Conservation (phyloP, 2,329 filamentous ascomycete species). For the Ophiosphaerella narmari region DNA sequence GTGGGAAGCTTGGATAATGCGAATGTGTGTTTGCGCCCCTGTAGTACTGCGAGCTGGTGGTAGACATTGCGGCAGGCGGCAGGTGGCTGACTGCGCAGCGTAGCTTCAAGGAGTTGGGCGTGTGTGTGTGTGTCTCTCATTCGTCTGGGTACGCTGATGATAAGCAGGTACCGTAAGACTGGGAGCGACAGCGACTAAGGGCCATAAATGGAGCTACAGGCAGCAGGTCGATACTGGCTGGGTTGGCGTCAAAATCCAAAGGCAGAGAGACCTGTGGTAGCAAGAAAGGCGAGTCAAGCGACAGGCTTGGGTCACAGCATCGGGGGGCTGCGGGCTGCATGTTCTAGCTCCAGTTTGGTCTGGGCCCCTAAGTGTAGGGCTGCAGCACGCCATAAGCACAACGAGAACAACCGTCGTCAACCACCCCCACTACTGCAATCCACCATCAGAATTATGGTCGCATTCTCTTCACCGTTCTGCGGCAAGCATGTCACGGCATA, state of each 20-base stretch:
- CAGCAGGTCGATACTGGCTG: constrained; percentile 23
- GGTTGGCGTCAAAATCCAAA: constrained; percentile 4
- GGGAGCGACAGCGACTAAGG: constrained; percentile 22
- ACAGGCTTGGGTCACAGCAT: constrained; percentile 20
- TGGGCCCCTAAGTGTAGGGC: constrained; percentile 16
- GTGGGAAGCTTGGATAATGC: constrained; percentile 32
- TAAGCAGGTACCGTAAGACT: constrained; percentile 22
- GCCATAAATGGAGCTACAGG: constrained; percentile 23
- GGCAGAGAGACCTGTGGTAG: constrained; percentile 24
- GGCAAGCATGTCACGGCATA: not conserved
- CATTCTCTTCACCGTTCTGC: constrained; percentile 1
- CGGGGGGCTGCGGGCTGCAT: constrained; percentile 20
- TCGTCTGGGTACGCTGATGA: constrained; percentile 13
- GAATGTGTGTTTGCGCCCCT: constrained; percentile 31
- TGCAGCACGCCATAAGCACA: constrained; percentile 27
- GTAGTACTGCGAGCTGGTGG: constrained; percentile 38
- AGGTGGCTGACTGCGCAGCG: constrained; percentile 33
- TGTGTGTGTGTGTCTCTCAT: constrained; percentile 22
- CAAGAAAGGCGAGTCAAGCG: constrained; percentile 28
- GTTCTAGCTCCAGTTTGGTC: constrained; percentile 22
- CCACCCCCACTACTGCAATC: not conserved
- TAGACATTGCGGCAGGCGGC: constrained; percentile 34
- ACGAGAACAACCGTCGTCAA: not conserved
- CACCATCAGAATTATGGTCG: not conserved
- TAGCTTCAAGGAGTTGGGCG: constrained; percentile 25